phyloP scores from a whole-genome alignment of 352 stramenopile genomes.

The Thalassiosira mediterranea region DNA sequence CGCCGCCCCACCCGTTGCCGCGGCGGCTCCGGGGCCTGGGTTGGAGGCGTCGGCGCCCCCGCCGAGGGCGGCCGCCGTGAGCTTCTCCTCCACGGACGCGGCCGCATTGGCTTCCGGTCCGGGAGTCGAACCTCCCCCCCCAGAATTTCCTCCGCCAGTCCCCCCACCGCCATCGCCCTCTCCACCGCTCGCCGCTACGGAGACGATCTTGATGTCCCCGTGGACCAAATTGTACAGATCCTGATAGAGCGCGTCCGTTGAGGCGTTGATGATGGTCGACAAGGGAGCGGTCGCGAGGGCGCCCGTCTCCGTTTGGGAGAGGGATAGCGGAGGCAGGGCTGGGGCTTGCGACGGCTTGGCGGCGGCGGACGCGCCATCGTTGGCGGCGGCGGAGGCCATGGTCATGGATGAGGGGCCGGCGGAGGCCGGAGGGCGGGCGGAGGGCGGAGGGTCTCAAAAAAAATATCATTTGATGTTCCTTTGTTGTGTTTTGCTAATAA shows the following conservation, averaged over 20 bases:
- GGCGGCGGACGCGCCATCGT: too few species aligned
- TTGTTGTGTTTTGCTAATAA: too few species aligned
- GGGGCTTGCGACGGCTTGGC: too few species aligned
- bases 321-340: conserved; percentile 22
- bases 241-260: conserved; percentile 74
- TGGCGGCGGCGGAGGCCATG: too few species aligned
- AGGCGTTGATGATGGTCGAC: conserved; percentile 60
- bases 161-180: conserved; percentile 7
- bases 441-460: too few species aligned
- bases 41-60: conserved; percentile 3
- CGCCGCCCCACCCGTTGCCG: not conserved
- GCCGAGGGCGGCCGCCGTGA: conserved; percentile 17
- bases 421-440: too few species aligned
- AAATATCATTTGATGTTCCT: too few species aligned
- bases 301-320: conserved; percentile 65
- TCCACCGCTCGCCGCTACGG: conserved; percentile 11
- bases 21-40: not conserved
- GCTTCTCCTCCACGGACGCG: conserved; percentile 25
- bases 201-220: conserved; percentile 68
- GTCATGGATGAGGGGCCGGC: too few species aligned
- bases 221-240: conserved; percentile 78
- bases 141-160: too few species aligned
- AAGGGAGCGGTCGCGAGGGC: conserved; percentile 70
- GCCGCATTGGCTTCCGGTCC: not conserved
- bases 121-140: too few species aligned